Conservation (phyloP, 176 grass and related monocot species). For the Aechmea fasciata region DNA sequence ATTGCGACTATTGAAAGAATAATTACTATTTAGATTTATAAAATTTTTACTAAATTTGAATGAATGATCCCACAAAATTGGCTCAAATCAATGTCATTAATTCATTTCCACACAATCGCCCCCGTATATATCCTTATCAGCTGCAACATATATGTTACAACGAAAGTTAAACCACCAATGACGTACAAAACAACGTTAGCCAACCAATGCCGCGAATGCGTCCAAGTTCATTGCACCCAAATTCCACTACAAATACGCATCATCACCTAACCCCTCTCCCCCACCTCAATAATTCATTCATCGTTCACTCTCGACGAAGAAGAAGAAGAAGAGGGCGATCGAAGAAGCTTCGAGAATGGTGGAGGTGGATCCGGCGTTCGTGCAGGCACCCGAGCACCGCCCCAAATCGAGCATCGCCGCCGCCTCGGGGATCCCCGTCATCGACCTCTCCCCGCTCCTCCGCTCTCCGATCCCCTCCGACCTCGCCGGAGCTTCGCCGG, state of each 20-base stretch:
- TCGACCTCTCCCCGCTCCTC: slow-evolving; percentile 61
- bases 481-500: background rate
- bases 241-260: background rate
- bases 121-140: too few relatives aligned
- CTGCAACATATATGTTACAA: too few relatives aligned
- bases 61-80: too few relatives aligned
- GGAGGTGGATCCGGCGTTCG: slow-evolving; percentile 48
- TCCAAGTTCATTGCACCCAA: background rate
- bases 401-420: slow-evolving; percentile 28
- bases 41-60: too few relatives aligned
- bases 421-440: slow-evolving; percentile 47
- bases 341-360: slow-evolving; percentile 17
- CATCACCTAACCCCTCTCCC: background rate
- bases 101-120: too few relatives aligned
- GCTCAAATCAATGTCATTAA: too few relatives aligned
- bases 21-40: too few relatives aligned
- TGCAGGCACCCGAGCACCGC: slow-evolving; percentile 75
- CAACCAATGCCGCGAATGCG: background rate
- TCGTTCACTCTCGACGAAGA: background rate
- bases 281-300: background rate
- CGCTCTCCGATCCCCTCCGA: background rate
- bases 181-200: too few relatives aligned
- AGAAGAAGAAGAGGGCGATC: background rate
- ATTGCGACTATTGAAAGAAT: too few relatives aligned
- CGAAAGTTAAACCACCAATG: too few relatives aligned